Evolutionary conservation across 495 filamentous ascomycete species (phyloP).

Genomic region (Cercophora scortea): DNA sequence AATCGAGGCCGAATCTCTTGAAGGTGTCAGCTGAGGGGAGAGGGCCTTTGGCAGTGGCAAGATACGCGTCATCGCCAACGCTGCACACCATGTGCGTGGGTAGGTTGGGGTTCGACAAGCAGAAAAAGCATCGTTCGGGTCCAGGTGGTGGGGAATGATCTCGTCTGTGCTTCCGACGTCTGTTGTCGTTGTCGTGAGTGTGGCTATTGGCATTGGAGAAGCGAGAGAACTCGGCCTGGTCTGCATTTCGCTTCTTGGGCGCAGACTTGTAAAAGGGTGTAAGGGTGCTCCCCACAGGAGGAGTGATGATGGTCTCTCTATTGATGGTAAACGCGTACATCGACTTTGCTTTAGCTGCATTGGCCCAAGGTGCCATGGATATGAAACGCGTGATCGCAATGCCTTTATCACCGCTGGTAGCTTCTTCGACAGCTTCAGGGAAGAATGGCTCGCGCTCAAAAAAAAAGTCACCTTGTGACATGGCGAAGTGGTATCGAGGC

Average conservation of each 20-base stretch:
- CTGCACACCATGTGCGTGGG: conserved; percentile 82
- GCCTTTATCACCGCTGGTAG: conserved; percentile 20
- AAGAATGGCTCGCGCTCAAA: conserved; percentile 94
- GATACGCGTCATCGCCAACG: conserved; percentile 75
- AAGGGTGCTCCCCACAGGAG: conserved; percentile 61
- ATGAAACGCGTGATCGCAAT: conserved; percentile 76
- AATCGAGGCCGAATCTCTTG: conserved; percentile 49
- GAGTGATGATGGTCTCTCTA: conserved; percentile 43
- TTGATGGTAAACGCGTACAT: conserved; percentile 84
- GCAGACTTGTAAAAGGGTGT: conserved; percentile 50
- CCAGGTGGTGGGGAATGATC: conserved; percentile 50
- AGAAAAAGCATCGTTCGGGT: conserved; percentile 88
- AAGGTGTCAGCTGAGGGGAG: conserved; percentile 63
- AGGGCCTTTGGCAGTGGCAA: conserved; percentile 88
- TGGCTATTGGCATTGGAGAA: conserved; percentile 52
- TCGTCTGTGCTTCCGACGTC: conserved; percentile 44
- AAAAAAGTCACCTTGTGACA: conserved; percentile 53
- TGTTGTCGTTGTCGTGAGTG: conserved; percentile 42
- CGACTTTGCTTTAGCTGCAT: conserved; percentile 67
- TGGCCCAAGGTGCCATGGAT: conserved; percentile 70
- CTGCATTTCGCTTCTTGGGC: conserved; percentile 51
- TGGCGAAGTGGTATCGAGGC: conserved; percentile 82
- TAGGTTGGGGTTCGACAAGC: conserved; percentile 72
- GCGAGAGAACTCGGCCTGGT: conserved; percentile 52
- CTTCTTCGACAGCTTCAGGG: conserved; percentile 35